phyloP scores from a whole-genome alignment of 495 filamentous ascomycete genomes.

The Aspergillus mulundensis region DNA sequence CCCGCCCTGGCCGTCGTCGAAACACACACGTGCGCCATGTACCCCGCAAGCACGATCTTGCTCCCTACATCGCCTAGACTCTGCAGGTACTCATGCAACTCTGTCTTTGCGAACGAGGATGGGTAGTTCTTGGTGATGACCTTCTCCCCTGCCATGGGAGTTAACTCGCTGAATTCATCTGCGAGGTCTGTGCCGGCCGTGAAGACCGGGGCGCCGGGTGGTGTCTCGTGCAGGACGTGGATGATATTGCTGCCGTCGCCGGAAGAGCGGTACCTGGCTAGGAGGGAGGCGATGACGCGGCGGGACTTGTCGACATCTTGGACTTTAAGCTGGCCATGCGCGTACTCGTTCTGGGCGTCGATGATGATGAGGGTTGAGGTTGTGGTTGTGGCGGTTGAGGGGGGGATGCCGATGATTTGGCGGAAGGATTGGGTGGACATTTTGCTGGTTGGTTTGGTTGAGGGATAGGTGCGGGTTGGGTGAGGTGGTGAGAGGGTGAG shows the following conservation, averaged over 20 bases:
- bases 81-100: slow-evolving; percentile 37
- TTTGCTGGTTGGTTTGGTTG: neutral
- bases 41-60: slow-evolving; percentile 51
- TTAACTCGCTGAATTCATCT: slow-evolving; percentile 50
- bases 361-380: slow-evolving; percentile 59
- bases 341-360: slow-evolving; percentile 64
- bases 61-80: slow-evolving; percentile 30
- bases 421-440: slow-evolving; percentile 44
- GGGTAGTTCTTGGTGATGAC: slow-evolving; percentile 46
- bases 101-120: slow-evolving; percentile 45
- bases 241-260: slow-evolving; percentile 31
- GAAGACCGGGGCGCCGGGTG: slow-evolving; percentile 56
- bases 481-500: too few species aligned
- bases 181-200: slow-evolving; percentile 50
- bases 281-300: slow-evolving; percentile 43
- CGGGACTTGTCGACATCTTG: slow-evolving; percentile 43
- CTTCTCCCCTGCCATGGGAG: slow-evolving; percentile 41
- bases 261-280: slow-evolving; percentile 47
- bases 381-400: slow-evolving; percentile 43
- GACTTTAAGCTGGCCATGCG: slow-evolving; percentile 46
- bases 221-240: slow-evolving; percentile 52
- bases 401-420: slow-evolving; percentile 41
- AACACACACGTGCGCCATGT: slow-evolving; percentile 62
- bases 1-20: slow-evolving; percentile 55
- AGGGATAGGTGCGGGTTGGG: too few species aligned